phyloP scores from a whole-genome alignment of 2,329 filamentous ascomycete genomes.

The Boeremia lycopersici region DNA sequence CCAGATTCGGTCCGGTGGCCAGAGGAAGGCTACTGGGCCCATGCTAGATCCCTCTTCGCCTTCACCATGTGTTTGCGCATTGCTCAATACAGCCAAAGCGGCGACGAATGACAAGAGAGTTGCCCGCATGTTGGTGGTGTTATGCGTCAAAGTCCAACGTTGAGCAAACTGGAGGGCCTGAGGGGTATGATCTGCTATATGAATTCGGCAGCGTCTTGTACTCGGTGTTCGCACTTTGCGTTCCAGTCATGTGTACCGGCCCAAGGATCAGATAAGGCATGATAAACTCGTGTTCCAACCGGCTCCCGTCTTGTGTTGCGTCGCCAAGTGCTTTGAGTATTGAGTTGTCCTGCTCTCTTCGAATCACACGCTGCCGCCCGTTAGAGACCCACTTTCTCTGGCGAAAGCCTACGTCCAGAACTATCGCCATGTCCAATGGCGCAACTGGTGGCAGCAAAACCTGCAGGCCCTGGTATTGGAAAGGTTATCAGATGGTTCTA shows the following conservation, averaged over 20 bases:
- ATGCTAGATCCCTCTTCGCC: slow-evolving; percentile 46
- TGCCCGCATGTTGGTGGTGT: slow-evolving; percentile 14
- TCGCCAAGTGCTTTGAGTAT: slow-evolving; percentile 26
- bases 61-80: slow-evolving; percentile 34
- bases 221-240: neutral
- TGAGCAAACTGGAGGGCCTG: neutral
- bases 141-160: neutral
- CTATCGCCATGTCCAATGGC: neutral
- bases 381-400: slow-evolving; percentile 7
- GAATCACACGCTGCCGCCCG: slow-evolving; percentile 10
- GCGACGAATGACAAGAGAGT: slow-evolving; percentile 1
- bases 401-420: slow-evolving; percentile 2
- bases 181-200: slow-evolving; percentile 9
- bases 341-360: slow-evolving; percentile 8
- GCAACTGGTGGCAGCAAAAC: neutral
- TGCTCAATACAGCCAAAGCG: slow-evolving; percentile 2
- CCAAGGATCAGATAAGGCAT: slow-evolving; percentile 15
- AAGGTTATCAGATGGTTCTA: slow-evolving; percentile 40
- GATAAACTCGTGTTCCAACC: slow-evolving; percentile 5
- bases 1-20: slow-evolving; percentile 65
- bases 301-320: slow-evolving; percentile 13
- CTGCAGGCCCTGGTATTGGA: slow-evolving; percentile 7
- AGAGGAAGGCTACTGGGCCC: slow-evolving; percentile 66
- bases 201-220: neutral
- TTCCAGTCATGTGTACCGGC: slow-evolving; percentile 5